Evolutionary conservation across 306 rosid species (phyloP).

Genomic region (Cucumis melo): DNA sequence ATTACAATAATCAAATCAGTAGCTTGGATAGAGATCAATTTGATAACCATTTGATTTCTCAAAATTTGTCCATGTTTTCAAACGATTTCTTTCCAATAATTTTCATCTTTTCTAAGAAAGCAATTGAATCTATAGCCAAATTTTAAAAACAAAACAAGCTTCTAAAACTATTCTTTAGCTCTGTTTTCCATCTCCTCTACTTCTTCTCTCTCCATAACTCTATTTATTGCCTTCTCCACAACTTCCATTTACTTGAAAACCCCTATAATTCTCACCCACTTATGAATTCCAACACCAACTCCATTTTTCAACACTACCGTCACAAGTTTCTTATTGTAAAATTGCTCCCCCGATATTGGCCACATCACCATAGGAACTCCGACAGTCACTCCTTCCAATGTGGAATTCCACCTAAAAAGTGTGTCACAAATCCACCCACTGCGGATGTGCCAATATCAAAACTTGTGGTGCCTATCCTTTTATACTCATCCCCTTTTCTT

Average conservation of each 20-base stretch:
- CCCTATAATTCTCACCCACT: slow-evolving; percentile 11
- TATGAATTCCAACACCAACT: slow-evolving; percentile 16
- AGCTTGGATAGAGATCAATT: too few relatives aligned
- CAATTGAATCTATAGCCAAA: too few relatives aligned
- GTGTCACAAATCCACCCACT: slow-evolving; percentile 26
- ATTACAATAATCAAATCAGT: background rate
- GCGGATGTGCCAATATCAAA: slow-evolving; percentile 13
- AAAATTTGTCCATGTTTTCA: too few relatives aligned
- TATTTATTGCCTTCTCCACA: slow-evolving; percentile 14
- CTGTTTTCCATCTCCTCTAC: slow-evolving; percentile 19
- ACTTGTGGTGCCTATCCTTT: slow-evolving; percentile 27
- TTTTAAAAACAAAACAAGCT: too few relatives aligned
- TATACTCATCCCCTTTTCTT: slow-evolving; percentile 16
- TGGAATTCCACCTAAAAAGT: slow-evolving; percentile 28
- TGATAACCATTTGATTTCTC: too few relatives aligned
- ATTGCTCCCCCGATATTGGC: slow-evolving; percentile 18
- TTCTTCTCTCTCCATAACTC: slow-evolving; percentile 16
- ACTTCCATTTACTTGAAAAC: slow-evolving; percentile 11
- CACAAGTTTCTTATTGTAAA: slow-evolving; percentile 25
- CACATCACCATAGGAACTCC: slow-evolving; percentile 18
- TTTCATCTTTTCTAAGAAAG: too few relatives aligned
- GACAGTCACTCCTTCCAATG: slow-evolving; percentile 5
- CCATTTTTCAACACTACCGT: slow-evolving; percentile 12
- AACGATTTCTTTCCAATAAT: too few relatives aligned
- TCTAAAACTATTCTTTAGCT: slow-evolving; percentile 9